Evolutionary conservation across 2,329 filamentous ascomycete species (phyloP).

Genomic region (Penicillium psychrosexuale): DNA sequence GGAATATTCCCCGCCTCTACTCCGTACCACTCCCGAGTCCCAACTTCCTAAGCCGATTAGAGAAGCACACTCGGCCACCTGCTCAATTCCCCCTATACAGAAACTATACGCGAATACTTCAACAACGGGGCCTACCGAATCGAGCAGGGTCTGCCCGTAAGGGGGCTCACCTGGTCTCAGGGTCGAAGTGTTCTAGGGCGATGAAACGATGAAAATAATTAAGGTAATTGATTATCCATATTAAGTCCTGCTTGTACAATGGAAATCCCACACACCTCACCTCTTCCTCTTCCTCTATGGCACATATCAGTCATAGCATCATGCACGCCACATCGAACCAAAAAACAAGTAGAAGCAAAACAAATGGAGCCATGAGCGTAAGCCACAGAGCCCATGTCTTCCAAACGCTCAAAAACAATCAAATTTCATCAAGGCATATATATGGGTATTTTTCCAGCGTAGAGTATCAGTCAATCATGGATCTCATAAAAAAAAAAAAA

Average conservation of each 20-base stretch:
- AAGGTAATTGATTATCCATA: conserved; percentile 4
- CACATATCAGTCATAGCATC: conserved; percentile 7
- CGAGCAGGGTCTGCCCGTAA: too few species aligned
- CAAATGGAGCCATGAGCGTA: conserved; percentile 8
- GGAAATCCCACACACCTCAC: not conserved
- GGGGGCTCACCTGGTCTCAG: too few species aligned
- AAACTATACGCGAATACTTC: too few species aligned
- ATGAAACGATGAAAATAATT: not conserved
- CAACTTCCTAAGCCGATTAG: too few species aligned
- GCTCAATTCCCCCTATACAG: too few species aligned
- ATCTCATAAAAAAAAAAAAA: conserved; percentile 12
- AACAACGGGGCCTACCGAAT: too few species aligned
- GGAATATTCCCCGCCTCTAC: too few species aligned
- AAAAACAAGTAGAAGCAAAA: conserved; percentile 5
- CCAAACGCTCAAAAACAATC: conserved; percentile 4
- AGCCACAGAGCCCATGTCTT: not conserved
- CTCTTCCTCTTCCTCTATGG: not conserved
- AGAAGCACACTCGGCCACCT: too few species aligned
- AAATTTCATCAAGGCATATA: conserved; percentile 1
- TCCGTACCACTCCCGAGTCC: too few species aligned
- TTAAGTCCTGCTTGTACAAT: conserved; percentile 11
- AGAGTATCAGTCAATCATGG: conserved; percentile 9
- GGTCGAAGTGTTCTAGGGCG: too few species aligned
- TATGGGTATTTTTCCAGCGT: conserved; percentile 12
- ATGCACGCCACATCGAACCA: conserved; percentile 3